phyloP scores from a whole-genome alignment of 192 early-diverging fungal genomes.

The Entophlyctis helioformis region DNA sequence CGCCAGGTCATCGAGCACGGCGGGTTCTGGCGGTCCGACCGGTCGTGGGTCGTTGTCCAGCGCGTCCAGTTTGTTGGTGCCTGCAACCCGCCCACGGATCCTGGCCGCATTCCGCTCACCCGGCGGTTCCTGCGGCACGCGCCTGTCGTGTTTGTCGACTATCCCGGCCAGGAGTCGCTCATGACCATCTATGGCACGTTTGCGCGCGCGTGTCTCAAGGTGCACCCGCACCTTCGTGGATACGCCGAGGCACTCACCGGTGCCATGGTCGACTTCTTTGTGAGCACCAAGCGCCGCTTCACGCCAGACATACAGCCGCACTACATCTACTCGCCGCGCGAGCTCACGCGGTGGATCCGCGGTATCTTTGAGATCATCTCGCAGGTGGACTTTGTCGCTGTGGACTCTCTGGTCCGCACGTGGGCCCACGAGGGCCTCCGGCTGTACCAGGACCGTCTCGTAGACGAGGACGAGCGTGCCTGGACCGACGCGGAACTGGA shows the following conservation, averaged over 20 bases:
- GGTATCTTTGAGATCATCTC: constrained; percentile 94
- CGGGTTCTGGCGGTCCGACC: constrained; percentile 93
- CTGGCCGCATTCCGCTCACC: constrained; percentile 90
- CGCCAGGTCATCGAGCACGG: constrained; percentile 89
- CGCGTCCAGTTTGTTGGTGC: constrained; percentile 99
- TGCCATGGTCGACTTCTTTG: constrained; percentile 97
- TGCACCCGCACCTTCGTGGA: constrained; percentile 77
- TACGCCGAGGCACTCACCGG: constrained; percentile 83
- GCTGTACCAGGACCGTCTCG: constrained; percentile 97
- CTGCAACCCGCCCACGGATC: constrained; percentile 99
- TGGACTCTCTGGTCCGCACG: constrained; percentile 81
- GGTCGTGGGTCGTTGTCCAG: constrained; percentile 89
- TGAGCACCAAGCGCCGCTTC: constrained; percentile 79
- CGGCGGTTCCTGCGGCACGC: constrained; percentile 95
- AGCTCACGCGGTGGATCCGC: constrained; percentile 96
- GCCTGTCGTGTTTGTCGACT: constrained; percentile 95
- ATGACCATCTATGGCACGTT: constrained; percentile 94
- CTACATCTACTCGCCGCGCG: constrained; percentile 98
- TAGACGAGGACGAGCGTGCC: constrained; percentile 67
- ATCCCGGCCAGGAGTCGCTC: constrained; percentile 86
- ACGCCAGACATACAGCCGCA: constrained; percentile 98
- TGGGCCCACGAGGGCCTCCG: constrained; percentile 98
- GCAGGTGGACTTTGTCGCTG: constrained; percentile 57
- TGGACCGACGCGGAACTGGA: constrained; percentile 91
- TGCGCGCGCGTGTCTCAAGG: constrained; percentile 82